Base-by-base conservation (phyloP, 495 filamentous ascomycete species). In the Barbatosphaeria neglecta region DNA sequence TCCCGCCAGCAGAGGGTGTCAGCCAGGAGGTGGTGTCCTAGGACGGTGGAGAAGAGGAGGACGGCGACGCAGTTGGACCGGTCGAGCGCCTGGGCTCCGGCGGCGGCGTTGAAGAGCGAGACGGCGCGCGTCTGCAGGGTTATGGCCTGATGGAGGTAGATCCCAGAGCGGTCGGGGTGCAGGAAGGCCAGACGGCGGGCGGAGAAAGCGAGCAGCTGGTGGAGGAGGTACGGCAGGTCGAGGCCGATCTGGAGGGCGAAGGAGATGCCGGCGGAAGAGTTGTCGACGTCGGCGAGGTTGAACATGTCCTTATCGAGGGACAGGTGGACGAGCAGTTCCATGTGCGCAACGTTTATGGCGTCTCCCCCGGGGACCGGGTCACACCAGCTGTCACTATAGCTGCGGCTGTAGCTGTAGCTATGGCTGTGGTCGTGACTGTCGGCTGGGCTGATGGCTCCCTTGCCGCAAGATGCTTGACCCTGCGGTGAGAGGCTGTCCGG, bases 251-350 rank as follows among this genome's bases (percentile, higher is more conserved):
- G 49, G 46, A 52, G 46, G 39, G 48, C 23, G 3, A 58, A 33
- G 5, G 45, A 41, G 6, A 47, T 43, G 22, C 41, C 27, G 25
- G 48, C 6, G 16, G 17, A 4, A 18, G 19, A 46, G 28, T 59
- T 44, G 23, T 50, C 44, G 39, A 54, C 31, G 22, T 48, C 40
- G 40, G 56, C 50, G 24, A 63, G 43, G 27, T 60, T 55, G 15
- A 58, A 61, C 9, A 55, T 51, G 20, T 57, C 52, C 18, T 59
- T 43, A 20, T 51, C 44, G 37, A 58, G 38, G 17, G 48, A 52
- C 46, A 60, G 53, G 43, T 60, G 56, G 39, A 68, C 48, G 16
- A 68, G 48, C 17, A 68, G 46, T 31, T 64, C 61, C 61, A 68
- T 64, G 47, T 68, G 64, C 24, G 43, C 47, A 18, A 64, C 18